A percentile compares a stretch with the other conserved stretches of the same genome.
phyloP scores from a whole-genome alignment of 768 basidiomycete species.

The Termitomyces sp. region DNA sequence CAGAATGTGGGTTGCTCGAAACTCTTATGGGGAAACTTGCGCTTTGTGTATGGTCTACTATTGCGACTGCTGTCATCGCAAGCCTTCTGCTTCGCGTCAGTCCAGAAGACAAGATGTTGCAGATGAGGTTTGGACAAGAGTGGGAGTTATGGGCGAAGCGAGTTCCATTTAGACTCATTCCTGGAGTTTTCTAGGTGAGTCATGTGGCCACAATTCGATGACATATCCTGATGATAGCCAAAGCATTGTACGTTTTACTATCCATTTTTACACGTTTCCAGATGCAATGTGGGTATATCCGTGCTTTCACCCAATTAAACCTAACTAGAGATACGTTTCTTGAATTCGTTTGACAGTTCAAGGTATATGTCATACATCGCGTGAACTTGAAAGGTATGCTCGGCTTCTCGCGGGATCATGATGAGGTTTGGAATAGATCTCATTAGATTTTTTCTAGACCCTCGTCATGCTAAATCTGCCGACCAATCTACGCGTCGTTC shows the following conservation, averaged over 20 bases:
- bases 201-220: not conserved
- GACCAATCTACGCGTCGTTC: not conserved
- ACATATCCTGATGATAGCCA: not conserved
- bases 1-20: constrained; percentile 25
- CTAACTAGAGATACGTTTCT: not conserved
- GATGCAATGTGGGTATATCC: not conserved
- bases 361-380: not conserved
- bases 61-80: constrained; percentile 19
- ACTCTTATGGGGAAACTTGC: constrained; percentile 9
- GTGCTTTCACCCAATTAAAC: not conserved
- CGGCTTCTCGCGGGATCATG: not conserved
- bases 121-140: constrained; percentile 20
- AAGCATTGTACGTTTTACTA: not conserved
- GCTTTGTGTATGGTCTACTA: constrained; percentile 18
- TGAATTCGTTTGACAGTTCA: not conserved
- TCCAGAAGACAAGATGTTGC: constrained; percentile 29
- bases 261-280: not conserved
- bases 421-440: not conserved
- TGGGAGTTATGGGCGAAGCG: constrained; percentile 20
- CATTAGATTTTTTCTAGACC: not conserved
- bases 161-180: constrained; percentile 27
- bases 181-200: constrained; percentile 23
- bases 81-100: constrained; percentile 23
- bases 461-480: not conserved
- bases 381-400: not conserved